These are phyloP conservation scores for Camellia sinensis DNA, from an alignment of 148 eudicot species.

Conservation along the genomic window DNA sequence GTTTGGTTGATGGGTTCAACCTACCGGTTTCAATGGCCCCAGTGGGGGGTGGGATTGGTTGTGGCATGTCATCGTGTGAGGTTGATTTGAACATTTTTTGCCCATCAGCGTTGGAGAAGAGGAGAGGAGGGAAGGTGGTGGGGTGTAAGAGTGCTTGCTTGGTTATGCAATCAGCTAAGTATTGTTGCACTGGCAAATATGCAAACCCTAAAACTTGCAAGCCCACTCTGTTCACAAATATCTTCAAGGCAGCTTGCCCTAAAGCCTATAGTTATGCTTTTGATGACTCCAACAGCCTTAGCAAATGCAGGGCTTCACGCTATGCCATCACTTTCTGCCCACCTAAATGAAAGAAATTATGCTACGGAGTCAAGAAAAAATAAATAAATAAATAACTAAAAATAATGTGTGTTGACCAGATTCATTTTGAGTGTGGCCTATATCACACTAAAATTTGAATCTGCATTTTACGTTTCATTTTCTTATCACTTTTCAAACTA, in stretches of 20 bases:
- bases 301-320: conserved; percentile 71
- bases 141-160: conserved; percentile 92
- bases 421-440: not conserved
- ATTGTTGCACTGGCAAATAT: conserved; percentile 71
- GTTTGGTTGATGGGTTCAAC: conserved; percentile 90
- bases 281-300: conserved; percentile 78
- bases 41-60: conserved; percentile 70
- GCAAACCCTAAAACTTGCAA: conserved; percentile 68
- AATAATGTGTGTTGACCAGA: no score
- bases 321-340: conserved; percentile 91
- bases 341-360: conserved; percentile 27
- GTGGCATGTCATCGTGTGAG: conserved; percentile 69
- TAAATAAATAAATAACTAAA: no score
- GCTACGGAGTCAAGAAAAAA: no score
- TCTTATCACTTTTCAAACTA: no score
- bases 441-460: no score
- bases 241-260: conserved; percentile 83
- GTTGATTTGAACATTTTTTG: conserved; percentile 72
- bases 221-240: conserved; percentile 61
- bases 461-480: no score
- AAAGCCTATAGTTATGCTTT: conserved; percentile 83
- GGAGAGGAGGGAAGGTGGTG: conserved; percentile 48
- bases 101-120: conserved; percentile 73
- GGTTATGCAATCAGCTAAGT: conserved; percentile 66
- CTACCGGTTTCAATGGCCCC: conserved; percentile 79